Conservation (phyloP, 768 basidiomycete species). For the Dentipellis sp. region DNA sequence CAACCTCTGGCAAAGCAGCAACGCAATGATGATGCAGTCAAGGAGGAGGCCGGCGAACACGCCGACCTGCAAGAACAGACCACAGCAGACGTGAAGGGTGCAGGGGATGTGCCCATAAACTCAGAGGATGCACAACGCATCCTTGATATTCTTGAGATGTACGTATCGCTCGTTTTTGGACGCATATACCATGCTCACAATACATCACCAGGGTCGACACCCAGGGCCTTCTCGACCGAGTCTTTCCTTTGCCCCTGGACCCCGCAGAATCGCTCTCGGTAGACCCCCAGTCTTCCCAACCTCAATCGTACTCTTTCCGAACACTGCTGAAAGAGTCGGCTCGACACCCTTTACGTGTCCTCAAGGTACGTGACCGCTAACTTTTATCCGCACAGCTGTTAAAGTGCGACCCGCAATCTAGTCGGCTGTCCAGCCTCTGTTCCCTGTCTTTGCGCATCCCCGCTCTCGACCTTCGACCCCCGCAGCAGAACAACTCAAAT, state of each 20-base stretch:
- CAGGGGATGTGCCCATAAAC: conserved; percentile 40
- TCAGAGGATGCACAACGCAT: conserved; percentile 40
- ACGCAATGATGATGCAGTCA: conserved; percentile 27
- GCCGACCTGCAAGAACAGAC: conserved; percentile 14
- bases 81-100: conserved; percentile 24
- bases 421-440: conserved; percentile 58
- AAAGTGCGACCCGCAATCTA: conserved; percentile 18
- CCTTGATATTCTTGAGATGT: conserved; percentile 53
- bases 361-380: conserved; percentile 38
- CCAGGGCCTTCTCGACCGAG: conserved; percentile 73
- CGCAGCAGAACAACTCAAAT: conserved; percentile 60
- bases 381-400: neutral
- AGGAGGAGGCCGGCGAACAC: conserved; percentile 23
- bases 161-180: conserved; percentile 9
- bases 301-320: conserved; percentile 40
- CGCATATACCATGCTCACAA: conserved; percentile 2
- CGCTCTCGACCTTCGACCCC: conserved; percentile 55
- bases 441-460: conserved; percentile 59
- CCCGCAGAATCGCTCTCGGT: conserved; percentile 30
- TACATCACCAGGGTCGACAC: conserved; percentile 48
- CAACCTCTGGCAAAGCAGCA: conserved; percentile 40
- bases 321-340: conserved; percentile 44
- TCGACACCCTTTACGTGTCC: conserved; percentile 41
- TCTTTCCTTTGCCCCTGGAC: conserved; percentile 47
- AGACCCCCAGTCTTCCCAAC: conserved; percentile 17